phyloP scores from a whole-genome alignment of 129 eudicot species.

The Heracleum sosnowskyi region DNA sequence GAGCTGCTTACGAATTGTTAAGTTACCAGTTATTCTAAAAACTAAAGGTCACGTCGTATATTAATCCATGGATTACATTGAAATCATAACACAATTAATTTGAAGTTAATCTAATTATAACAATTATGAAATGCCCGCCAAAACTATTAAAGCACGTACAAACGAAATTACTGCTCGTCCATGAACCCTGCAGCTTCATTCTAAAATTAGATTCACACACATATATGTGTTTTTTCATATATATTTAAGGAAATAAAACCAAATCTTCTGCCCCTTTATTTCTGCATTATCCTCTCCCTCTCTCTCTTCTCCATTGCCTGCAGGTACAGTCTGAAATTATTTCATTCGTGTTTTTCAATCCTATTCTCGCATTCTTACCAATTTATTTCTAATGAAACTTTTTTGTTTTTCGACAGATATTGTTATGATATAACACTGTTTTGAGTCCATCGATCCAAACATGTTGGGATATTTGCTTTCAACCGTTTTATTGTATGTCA shows the following conservation, averaged over 20 bases:
- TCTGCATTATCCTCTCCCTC: not conserved
- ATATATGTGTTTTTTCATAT: not conserved
- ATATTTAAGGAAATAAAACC: not conserved
- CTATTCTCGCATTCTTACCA: not conserved
- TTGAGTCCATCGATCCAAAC: not conserved
- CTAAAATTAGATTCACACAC: not conserved
- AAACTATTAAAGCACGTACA: not conserved
- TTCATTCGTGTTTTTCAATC: not conserved
- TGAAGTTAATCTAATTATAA: not conserved
- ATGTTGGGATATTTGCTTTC: constrained; percentile 6
- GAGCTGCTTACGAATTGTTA: no score
- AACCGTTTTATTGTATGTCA: not conserved
- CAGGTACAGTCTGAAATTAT: not conserved
- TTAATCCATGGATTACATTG: no score
- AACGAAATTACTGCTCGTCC: not conserved
- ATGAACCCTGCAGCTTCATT: not conserved
- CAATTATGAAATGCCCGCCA: not conserved
- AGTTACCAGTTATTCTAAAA: no score
- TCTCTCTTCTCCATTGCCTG: not conserved
- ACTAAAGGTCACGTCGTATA: no score
- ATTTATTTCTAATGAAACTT: not conserved
- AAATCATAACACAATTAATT: no score
- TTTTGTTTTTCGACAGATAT: not conserved
- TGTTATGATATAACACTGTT: not conserved
- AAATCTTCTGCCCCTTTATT: not conserved